phyloP scores from a whole-genome alignment of 202 grass and related monocot species.

The Digitaria exilis region DNA sequence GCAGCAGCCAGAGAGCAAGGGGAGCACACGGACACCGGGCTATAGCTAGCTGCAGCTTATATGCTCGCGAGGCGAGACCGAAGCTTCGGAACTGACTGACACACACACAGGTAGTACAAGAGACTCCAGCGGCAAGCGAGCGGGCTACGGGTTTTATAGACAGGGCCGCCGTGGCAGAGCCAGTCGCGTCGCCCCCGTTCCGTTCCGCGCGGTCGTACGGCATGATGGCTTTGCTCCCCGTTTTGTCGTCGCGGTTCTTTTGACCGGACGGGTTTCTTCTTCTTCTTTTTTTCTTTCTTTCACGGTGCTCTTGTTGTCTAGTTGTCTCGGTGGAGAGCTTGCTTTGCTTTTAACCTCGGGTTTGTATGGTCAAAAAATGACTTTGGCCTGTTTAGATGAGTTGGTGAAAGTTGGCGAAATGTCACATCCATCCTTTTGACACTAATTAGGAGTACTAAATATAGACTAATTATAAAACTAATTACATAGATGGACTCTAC shows the following conservation, averaged over 20 bases:
- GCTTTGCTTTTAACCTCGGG: background rate
- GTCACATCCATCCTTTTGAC: too few relatives aligned
- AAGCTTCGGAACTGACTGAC: background rate
- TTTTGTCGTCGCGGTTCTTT: background rate
- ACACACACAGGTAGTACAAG: background rate
- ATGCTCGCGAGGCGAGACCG: background rate
- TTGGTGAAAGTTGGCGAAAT: too few relatives aligned
- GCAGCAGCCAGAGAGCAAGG: background rate
- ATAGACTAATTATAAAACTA: too few relatives aligned
- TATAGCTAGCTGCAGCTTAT: background rate
- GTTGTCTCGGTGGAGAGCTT: too few relatives aligned
- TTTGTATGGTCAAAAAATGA: background rate
- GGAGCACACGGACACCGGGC: too few relatives aligned
- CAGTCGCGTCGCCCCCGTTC: background rate
- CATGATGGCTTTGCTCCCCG: background rate
- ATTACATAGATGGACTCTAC: too few relatives aligned
- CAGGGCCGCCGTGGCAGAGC: background rate
- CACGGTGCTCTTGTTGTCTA: too few relatives aligned
- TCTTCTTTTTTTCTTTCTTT: too few relatives aligned
- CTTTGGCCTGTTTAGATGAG: too few relatives aligned
- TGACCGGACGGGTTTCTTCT: background rate
- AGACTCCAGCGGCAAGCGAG: background rate
- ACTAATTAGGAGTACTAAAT: too few relatives aligned
- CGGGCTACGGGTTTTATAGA: conserved; percentile 12
- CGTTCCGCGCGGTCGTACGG: background rate